phyloP scores from a whole-genome alignment of 2,329 filamentous ascomycete species.

The Venturia carpophila region DNA sequence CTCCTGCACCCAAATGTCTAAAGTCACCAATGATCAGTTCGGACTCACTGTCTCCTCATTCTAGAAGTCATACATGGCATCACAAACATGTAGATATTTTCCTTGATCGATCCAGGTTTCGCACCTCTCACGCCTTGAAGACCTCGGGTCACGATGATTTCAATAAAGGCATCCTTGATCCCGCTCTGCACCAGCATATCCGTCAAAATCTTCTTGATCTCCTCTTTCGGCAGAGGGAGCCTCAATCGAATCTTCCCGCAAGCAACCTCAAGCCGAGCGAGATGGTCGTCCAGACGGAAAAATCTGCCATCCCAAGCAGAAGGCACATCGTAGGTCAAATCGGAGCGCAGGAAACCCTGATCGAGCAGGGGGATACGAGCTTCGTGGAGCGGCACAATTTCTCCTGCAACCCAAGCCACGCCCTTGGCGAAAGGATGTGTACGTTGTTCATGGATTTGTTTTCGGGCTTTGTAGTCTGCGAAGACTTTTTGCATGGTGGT shows the following conservation, averaged over 20 bases:
- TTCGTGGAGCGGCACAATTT: constrained; percentile 37
- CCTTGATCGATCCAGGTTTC: constrained; percentile 30
- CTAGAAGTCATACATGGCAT: constrained; percentile 29
- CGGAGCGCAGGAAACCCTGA: constrained; percentile 46
- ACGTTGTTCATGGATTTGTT: constrained; percentile 28
- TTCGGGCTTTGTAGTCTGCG: constrained; percentile 31
- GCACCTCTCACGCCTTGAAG: constrained; percentile 35
- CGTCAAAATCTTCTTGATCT: constrained; percentile 35
- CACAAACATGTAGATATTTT: constrained; percentile 43
- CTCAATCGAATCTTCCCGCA: constrained; percentile 41
- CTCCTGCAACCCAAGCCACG: constrained; percentile 42
- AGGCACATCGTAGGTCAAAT: constrained; percentile 47
- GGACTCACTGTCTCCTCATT: neutral
- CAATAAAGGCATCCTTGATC: constrained; percentile 44
- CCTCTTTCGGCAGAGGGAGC: constrained; percentile 35
- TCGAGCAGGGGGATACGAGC: constrained; percentile 45
- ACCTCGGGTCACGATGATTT: constrained; percentile 46
- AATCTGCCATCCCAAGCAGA: constrained; percentile 46
- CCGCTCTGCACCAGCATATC: constrained; percentile 42
- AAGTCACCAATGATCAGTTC: neutral
- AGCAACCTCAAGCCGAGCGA: constrained; percentile 38
- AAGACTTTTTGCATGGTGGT: constrained; percentile 40
- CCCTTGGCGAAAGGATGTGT: constrained; percentile 37
- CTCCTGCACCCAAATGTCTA: constrained; percentile 43
- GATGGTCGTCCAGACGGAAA: constrained; percentile 46